A percentile compares a stretch with the other conserved stretches of the same genome.
Evolutionary conservation across 2,329 filamentous ascomycete species (phyloP).

Genomic region (Phialemonium atrogriseum): DNA sequence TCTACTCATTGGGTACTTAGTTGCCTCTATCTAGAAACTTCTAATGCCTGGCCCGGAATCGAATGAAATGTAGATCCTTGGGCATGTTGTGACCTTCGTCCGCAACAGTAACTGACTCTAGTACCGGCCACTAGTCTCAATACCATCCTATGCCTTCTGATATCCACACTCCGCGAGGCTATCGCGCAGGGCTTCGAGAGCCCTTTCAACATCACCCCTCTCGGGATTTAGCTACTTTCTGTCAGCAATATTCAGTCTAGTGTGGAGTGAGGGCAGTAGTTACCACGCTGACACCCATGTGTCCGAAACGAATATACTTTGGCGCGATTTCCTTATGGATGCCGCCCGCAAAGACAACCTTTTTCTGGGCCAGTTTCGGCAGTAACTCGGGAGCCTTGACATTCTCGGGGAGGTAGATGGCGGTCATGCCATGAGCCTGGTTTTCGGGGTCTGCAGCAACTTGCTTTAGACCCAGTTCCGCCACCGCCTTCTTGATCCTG

Average conservation of each 20-base stretch:
- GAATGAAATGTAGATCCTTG: no score
- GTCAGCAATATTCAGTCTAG: slow-evolving; percentile 11
- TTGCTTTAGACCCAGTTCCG: slow-evolving; percentile 77
- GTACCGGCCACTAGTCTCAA: no score
- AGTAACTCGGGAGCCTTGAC: slow-evolving; percentile 75
- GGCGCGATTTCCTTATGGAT: slow-evolving; percentile 92
- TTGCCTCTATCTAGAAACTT: no score
- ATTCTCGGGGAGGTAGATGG: slow-evolving; percentile 85
- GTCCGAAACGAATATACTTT: slow-evolving; percentile 91
- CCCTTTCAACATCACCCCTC: slow-evolving; percentile 75
- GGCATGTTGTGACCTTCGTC: no score
- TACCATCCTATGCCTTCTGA: slow-evolving; percentile 30
- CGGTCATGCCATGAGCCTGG: slow-evolving; percentile 96
- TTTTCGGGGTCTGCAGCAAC: slow-evolving; percentile 78
- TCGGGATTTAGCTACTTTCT: slow-evolving; percentile 58
- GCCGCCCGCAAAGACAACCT: slow-evolving; percentile 89
- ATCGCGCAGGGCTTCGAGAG: slow-evolving; percentile 68
- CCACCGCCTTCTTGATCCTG: slow-evolving; percentile 76
- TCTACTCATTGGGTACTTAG: no score
- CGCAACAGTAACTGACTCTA: no score
- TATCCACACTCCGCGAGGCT: slow-evolving; percentile 68
- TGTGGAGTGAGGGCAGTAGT: slow-evolving; percentile 21
- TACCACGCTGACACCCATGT: slow-evolving; percentile 91
- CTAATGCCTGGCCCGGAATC: no score
- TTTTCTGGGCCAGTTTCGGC: slow-evolving; percentile 75